phyloP scores from a whole-genome alignment of 106 monocot genomes.

The Dioscorea dumetorum region DNA sequence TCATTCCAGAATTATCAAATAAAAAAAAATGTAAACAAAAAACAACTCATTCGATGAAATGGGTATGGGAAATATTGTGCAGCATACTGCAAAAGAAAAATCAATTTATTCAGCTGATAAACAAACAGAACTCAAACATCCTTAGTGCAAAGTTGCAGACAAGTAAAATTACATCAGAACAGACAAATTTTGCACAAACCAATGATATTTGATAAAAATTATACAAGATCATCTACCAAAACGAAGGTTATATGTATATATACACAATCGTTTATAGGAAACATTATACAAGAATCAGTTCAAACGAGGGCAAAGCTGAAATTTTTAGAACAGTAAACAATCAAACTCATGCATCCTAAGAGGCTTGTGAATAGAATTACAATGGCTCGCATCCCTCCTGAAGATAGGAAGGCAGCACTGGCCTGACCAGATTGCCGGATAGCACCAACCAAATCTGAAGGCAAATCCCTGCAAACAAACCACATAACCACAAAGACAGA shows the following conservation, averaged over 20 bases:
- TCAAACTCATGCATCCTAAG: slow-evolving; percentile 7
- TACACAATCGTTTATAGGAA: not conserved
- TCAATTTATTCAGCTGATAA: not conserved
- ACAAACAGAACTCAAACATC: no score
- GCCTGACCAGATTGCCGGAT: slow-evolving; percentile 74
- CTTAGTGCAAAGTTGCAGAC: no score
- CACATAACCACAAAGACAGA: not conserved
- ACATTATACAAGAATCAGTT: not conserved
- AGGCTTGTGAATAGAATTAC: slow-evolving; percentile 7
- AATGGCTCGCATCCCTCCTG: slow-evolving; percentile 85
- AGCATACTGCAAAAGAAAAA: no score
- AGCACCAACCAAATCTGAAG: slow-evolving; percentile 72
- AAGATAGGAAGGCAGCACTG: slow-evolving; percentile 41
- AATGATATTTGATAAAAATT: no score
- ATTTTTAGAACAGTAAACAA: not conserved
- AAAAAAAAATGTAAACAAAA: no score
- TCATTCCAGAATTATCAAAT: no score
- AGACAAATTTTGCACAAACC: no score
- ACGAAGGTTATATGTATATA: not conserved
- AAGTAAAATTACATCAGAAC: no score
- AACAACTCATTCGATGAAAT: no score
- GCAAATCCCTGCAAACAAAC: slow-evolving; percentile 57
- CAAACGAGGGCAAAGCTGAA: not conserved
- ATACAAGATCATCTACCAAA: not conserved
- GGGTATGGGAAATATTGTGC: no score